Evolutionary conservation across 495 filamentous ascomycete genomes (phyloP).

Genomic region (Neurospora sp.): DNA sequence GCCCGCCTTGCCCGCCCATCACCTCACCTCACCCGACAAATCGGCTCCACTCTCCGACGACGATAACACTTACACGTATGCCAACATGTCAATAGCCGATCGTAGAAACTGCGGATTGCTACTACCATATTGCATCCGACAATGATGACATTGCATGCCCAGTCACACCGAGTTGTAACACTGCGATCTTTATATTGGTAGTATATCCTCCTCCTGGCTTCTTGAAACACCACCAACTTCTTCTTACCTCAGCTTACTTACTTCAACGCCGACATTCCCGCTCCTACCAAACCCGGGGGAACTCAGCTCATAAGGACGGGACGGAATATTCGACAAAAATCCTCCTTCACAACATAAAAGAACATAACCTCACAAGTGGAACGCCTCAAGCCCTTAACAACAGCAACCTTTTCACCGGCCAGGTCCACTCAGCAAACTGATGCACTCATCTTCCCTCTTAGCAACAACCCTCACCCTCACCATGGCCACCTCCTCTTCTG

Average conservation of each 20-base stretch:
- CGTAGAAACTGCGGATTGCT: neutral
- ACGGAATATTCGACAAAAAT: too few relatives aligned
- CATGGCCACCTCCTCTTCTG: neutral
- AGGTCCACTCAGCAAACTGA: neutral
- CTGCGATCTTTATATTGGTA: neutral
- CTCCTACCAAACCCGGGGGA: neutral
- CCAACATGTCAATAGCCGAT: neutral
- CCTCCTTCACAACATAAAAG: neutral
- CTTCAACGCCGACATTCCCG: neutral
- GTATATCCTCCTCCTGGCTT: too few relatives aligned
- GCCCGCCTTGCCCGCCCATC: neutral
- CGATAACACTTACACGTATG: neutral
- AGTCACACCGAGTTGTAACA: neutral
- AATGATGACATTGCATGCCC: neutral
- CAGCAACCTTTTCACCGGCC: too few relatives aligned
- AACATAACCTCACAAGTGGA: neutral
- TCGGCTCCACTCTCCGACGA: neutral
- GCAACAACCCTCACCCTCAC: neutral
- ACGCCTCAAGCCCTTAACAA: too few relatives aligned
- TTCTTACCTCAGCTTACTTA: neutral
- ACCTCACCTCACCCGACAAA: neutral
- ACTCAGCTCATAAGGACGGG: neutral
- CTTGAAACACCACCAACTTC: neutral
- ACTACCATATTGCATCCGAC: neutral
- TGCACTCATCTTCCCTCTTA: neutral